phyloP scores from a whole-genome alignment of 345 rosid genomes.

The Heritiera littoralis region DNA sequence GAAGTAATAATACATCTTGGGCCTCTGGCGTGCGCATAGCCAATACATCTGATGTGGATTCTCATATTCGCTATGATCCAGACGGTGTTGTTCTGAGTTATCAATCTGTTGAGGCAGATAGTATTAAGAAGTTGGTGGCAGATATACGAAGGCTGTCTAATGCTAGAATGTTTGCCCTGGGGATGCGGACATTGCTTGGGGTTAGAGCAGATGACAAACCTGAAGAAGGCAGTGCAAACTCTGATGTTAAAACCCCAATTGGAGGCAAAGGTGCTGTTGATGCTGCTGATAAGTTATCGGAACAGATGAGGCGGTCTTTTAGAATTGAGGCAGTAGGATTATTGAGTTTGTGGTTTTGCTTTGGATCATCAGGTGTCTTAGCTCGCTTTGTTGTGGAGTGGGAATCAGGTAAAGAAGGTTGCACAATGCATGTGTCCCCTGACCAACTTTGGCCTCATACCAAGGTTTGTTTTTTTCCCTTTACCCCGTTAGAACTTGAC shows the following conservation, averaged over 20 bases:
- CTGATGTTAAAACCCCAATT: slow-evolving; percentile 50
- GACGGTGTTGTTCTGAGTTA: slow-evolving; percentile 95
- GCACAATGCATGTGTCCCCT: slow-evolving; percentile 99
- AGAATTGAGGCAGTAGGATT: slow-evolving; percentile 94
- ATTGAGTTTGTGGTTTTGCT: slow-evolving; percentile 97
- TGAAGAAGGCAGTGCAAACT: slow-evolving; percentile 55
- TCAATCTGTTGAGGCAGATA: slow-evolving; percentile 90
- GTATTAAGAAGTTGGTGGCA: slow-evolving; percentile 89
- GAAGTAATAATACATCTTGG: slow-evolving; percentile 74
- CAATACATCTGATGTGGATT: slow-evolving; percentile 86
- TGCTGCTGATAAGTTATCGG: slow-evolving; percentile 69
- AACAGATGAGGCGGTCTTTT: slow-evolving; percentile 85
- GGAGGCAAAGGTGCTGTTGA: slow-evolving; percentile 69
- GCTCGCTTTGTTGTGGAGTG: slow-evolving; percentile 99
- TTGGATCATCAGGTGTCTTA: slow-evolving; percentile 80
- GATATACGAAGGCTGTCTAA: slow-evolving; percentile 92
- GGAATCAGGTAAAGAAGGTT: slow-evolving; percentile 96
- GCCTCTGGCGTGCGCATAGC: slow-evolving; percentile 94
- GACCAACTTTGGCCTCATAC: slow-evolving; percentile 99
- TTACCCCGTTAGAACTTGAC: neutral
- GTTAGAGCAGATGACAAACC: slow-evolving; percentile 76
- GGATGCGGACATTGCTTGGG: slow-evolving; percentile 91
- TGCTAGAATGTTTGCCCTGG: slow-evolving; percentile 93
- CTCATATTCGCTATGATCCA: slow-evolving; percentile 91
- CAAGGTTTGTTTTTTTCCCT: slow-evolving; percentile 48